phyloP scores from a whole-genome alignment of 2,329 filamentous ascomycete genomes.

The Penicillium sp. region DNA sequence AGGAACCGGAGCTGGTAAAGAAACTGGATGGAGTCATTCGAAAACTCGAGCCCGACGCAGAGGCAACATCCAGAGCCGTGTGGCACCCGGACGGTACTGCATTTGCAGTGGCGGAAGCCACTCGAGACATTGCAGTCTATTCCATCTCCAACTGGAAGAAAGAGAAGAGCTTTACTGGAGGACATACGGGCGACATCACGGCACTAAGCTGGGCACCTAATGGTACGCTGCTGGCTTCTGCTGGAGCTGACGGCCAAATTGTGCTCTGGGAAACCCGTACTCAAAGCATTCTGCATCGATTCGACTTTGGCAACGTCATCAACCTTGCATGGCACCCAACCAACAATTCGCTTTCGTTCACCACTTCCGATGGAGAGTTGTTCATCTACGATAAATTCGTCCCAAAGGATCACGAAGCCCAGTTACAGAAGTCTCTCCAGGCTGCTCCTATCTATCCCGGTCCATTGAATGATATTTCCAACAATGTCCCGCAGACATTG shows the following conservation, averaged over 20 bases:
- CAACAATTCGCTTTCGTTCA: slow-evolving; percentile 86
- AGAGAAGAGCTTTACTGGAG: slow-evolving; percentile 74
- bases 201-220: slow-evolving; percentile 93
- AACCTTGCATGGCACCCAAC: slow-evolving; percentile 88
- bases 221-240: slow-evolving; percentile 75
- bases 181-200: slow-evolving; percentile 81
- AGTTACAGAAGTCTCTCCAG: slow-evolving; percentile 60
- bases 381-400: slow-evolving; percentile 74
- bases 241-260: slow-evolving; percentile 51
- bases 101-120: slow-evolving; percentile 81
- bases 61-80: slow-evolving; percentile 70
- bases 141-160: slow-evolving; percentile 89
- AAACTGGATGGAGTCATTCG: slow-evolving; percentile 86
- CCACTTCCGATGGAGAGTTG: slow-evolving; percentile 87
- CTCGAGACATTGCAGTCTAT: slow-evolving; percentile 79
- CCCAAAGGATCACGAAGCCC: slow-evolving; percentile 48
- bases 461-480: slow-evolving; percentile 67
- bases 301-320: slow-evolving; percentile 80
- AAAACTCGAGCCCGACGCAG: slow-evolving; percentile 72
- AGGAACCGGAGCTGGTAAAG: slow-evolving; percentile 76
- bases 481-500: slow-evolving; percentile 60
- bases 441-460: slow-evolving; percentile 85
- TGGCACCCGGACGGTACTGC: slow-evolving; percentile 96
- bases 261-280: slow-evolving; percentile 85
- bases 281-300: slow-evolving; percentile 74